Conservation (phyloP, 1,284 basidiomycete genomes). For the Phaffia rhodozyma region DNA sequence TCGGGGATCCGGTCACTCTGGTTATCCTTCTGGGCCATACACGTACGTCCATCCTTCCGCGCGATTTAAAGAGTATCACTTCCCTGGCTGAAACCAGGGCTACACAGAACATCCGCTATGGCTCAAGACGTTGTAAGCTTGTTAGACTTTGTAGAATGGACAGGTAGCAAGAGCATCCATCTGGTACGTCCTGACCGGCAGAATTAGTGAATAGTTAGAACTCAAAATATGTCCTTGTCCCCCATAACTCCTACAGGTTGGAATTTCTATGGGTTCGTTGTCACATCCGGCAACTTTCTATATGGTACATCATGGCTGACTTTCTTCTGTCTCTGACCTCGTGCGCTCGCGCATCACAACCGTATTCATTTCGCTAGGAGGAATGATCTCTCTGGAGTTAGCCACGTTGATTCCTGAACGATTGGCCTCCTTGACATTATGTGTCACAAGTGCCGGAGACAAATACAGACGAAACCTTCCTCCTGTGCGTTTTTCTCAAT, state of each 20-base stretch:
- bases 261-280: conserved; percentile 11
- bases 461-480: conserved; percentile 11
- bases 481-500: neutral
- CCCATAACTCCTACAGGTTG: neutral
- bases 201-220: neutral
- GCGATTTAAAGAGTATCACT: too few species aligned
- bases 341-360: too few species aligned
- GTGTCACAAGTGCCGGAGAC: conserved; percentile 11
- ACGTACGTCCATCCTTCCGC: conserved; percentile 30
- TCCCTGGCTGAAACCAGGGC: neutral
- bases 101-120: conserved; percentile 7
- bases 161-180: conserved; percentile 2
- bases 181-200: neutral
- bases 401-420: neutral
- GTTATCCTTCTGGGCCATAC: conserved; percentile 57
- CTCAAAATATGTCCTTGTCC: neutral
- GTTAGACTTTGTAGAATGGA: conserved; percentile 8
- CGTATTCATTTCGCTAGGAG: neutral
- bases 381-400: conserved; percentile 15
- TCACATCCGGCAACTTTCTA: neutral
- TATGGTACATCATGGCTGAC: neutral
- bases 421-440: conserved; percentile 8
- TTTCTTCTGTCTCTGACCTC: neutral
- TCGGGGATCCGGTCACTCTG: conserved; percentile 68
- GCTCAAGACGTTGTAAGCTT: conserved; percentile 2